These are phyloP conservation scores for Monilinia fructigena DNA, from an alignment of 2,329 filamentous ascomycete species.

Conservation along the genomic window DNA sequence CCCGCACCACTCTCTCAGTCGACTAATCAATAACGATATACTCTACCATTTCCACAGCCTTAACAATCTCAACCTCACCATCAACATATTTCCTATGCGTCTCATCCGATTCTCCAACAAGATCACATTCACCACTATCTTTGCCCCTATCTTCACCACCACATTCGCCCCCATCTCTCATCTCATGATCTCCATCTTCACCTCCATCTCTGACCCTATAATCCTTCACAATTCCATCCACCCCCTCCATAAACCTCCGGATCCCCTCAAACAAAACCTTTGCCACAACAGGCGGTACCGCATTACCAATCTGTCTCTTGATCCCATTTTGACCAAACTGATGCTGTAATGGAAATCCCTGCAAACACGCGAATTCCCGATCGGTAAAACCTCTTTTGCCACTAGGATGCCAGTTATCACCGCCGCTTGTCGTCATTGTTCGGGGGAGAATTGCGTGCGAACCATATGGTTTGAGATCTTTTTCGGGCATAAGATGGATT, in stretches of 20 bases:
- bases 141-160: neutral
- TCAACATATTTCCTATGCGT: neutral
- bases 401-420: conserved; percentile 62
- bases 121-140: neutral
- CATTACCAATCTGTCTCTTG: conserved; percentile 73
- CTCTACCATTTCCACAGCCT: neutral
- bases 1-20: neutral
- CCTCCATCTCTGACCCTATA: neutral
- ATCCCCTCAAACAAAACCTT: conserved; percentile 44
- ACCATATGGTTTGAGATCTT: conserved; percentile 44
- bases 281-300: conserved; percentile 65
- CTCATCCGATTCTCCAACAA: neutral
- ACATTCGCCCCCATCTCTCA: too few relatives aligned
- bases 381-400: conserved; percentile 61
- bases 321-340: conserved; percentile 50
- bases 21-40: conserved; percentile 12
- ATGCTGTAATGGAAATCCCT: conserved; percentile 65
- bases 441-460: conserved; percentile 49
- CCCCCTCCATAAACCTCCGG: conserved; percentile 41
- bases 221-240: conserved; percentile 38
- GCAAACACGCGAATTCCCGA: conserved; percentile 65
- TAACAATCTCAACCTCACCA: neutral
- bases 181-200: neutral
- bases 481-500: conserved; percentile 25
- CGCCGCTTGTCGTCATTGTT: conserved; percentile 65